These are phyloP conservation scores for Blepharisma stoltei DNA, from an alignment of 73 alveolate genomes.

Conservation along the genomic window DNA sequence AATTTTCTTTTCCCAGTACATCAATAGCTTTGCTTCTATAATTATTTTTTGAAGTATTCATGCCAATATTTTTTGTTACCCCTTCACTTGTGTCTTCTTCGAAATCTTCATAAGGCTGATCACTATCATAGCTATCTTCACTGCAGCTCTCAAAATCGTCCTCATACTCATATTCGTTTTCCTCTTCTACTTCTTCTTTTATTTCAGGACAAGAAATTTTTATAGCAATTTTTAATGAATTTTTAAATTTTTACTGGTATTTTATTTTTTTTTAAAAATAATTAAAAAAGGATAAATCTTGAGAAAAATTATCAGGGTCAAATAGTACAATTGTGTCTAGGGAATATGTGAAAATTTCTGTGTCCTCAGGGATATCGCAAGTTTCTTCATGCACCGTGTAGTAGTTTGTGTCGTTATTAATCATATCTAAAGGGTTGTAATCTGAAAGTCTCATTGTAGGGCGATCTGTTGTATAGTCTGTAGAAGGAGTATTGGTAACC, in stretches of 20 bases:
- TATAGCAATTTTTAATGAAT: too few relatives aligned
- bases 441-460: too few relatives aligned
- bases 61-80: neutral
- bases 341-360: neutral
- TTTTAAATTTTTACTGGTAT: neutral
- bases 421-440: too few relatives aligned
- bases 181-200: neutral
- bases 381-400: too few relatives aligned
- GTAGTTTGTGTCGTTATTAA: too few relatives aligned
- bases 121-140: neutral
- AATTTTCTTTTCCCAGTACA: neutral
- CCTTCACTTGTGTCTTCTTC: conserved; percentile 3
- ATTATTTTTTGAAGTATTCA: neutral
- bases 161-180: conserved; percentile 26
- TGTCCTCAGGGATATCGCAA: neutral
- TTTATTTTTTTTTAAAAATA: neutral
- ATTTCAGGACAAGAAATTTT: neutral
- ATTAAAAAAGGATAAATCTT: neutral
- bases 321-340: neutral
- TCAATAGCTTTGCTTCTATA: too few relatives aligned
- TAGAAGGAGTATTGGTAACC: too few relatives aligned
- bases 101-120: conserved; percentile 22
- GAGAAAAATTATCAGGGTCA: neutral
- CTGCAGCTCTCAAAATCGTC: conserved; percentile 21
- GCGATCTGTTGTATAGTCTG: too few relatives aligned